A percentile compares a stretch with the other conserved stretches of the same genome.
phyloP scores from a whole-genome alignment of 139 green algal species.

The Chlorella vulgaris region DNA sequence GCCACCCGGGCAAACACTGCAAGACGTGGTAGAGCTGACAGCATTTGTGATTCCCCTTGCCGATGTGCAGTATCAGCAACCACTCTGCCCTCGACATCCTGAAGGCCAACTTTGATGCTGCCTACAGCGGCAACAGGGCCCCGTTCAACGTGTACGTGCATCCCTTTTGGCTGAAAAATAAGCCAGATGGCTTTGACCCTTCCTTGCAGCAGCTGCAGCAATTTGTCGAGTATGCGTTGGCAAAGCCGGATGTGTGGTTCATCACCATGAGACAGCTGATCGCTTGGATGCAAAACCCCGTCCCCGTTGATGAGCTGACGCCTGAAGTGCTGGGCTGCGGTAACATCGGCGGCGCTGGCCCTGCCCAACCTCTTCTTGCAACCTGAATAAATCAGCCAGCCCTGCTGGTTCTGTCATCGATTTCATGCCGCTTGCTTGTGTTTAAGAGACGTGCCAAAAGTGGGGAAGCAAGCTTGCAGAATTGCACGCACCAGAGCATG shows the following conservation, averaged over 20 bases:
- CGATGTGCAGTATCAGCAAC: not conserved
- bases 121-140: slow-evolving; percentile 34
- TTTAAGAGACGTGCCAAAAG: no score
- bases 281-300: not conserved
- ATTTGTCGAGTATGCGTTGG: slow-evolving; percentile 12
- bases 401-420: no score
- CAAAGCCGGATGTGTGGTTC: slow-evolving; percentile 12
- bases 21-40: no score
- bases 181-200: not conserved
- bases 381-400: not conserved
- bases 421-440: no score
- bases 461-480: no score
- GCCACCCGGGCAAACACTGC: no score
- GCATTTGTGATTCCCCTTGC: no score
- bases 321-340: slow-evolving; percentile 19
- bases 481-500: no score
- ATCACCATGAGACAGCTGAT: slow-evolving; percentile 30
- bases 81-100: not conserved
- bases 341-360: not conserved
- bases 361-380: not conserved
- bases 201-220: not conserved
- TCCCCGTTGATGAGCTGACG: not conserved
- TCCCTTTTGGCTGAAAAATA: not conserved
- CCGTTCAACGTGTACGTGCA: slow-evolving; percentile 33
- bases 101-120: slow-evolving; percentile 1